Conservation (phyloP, 2,329 filamentous ascomycete species). For the Didymella pomorum region DNA sequence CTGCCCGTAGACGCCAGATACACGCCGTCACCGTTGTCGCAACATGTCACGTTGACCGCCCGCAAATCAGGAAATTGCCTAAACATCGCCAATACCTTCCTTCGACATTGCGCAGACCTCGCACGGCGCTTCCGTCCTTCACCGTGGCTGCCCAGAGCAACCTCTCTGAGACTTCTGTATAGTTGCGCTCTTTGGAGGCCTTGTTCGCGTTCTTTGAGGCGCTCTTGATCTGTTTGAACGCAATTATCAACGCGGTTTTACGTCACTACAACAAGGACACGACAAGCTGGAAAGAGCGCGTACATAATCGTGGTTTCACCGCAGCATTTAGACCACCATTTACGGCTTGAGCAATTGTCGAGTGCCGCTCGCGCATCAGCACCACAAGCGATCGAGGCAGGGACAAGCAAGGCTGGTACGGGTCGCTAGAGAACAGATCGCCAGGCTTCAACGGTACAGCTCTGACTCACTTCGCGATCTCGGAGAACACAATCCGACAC, state of each 20-base stretch:
- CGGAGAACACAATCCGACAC: neutral
- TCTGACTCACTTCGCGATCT: slow-evolving; percentile 9
- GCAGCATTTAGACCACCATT: neutral
- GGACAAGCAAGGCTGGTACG: slow-evolving; percentile 12
- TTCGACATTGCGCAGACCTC: slow-evolving; percentile 8
- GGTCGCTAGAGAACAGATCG: neutral
- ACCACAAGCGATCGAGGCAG: slow-evolving; percentile 6
- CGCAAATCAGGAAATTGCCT: neutral
- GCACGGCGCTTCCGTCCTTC: slow-evolving; percentile 3
- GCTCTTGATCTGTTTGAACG: slow-evolving; percentile 24
- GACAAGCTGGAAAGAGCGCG: slow-evolving; percentile 21
- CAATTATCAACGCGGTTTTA: slow-evolving; percentile 23
- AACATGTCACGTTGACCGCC: slow-evolving; percentile 10
- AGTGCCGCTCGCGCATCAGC: neutral
- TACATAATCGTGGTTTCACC: slow-evolving; percentile 24
- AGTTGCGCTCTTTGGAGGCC: slow-evolving; percentile 6
- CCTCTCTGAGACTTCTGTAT: neutral
- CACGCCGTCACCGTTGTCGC: neutral
- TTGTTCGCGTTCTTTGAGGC: slow-evolving; percentile 27
- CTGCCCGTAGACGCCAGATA: slow-evolving; percentile 3
- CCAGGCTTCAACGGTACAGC: slow-evolving; percentile 3
- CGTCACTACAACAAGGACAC: slow-evolving; percentile 27
- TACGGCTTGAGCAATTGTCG: neutral
- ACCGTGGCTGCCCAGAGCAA: slow-evolving; percentile 8
- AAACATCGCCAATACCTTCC: slow-evolving; percentile 6